Evolutionary conservation across 495 filamentous ascomycete genomes (phyloP), one percentile per base, ranked within the genome.

Genomic region (Penicillium canariense): DNA sequence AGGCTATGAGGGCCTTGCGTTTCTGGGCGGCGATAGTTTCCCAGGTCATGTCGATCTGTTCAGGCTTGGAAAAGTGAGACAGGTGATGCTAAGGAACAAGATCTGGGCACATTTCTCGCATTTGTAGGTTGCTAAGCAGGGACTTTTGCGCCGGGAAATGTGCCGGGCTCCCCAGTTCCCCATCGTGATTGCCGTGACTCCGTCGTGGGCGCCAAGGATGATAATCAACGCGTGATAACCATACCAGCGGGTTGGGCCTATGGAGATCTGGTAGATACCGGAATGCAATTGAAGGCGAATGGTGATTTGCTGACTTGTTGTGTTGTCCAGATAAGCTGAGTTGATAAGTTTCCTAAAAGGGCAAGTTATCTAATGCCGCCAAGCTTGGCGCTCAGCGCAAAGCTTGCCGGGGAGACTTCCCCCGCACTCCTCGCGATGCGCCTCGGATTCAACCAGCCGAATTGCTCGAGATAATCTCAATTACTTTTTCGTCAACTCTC

Each of bases 11-110:
- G 9, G 40, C 60, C 23, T 55, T 46, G 20, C 56, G 55, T 42
- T 56, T 54, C n/a, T 39, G 34, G 17, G 35, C 47, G 10, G 56
- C 48, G 48, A 60, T 57, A 15, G 45, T 55, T 38, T 68, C 73
- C 77, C 56, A 82, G 18, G 48, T 30, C 48, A 42, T 42, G 20
- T 42, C 8, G 6, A 12, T 17, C 0, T 42, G 25, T 25, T 11
- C 9, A 42, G 5, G 2, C 0, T 14, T 25, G 25, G 38, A 25
- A 42, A n/a, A 25, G 38, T 5, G 22, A 42, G 25, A n/a, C 8
- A 2, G 10, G 25, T 12, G 20, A 42, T 12, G n/a, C 20, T 18
- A 25, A 22, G 20, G 14, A 22, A 23, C 38, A 4, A n/a, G n/a
- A 5, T 25, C 11, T 12, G 18, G 38, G 38, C 38, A 42, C 4